These are phyloP conservation scores for Bacterosira constricta DNA, from an alignment of 108 stramenopile genomes.

Conservation along the genomic window DNA sequence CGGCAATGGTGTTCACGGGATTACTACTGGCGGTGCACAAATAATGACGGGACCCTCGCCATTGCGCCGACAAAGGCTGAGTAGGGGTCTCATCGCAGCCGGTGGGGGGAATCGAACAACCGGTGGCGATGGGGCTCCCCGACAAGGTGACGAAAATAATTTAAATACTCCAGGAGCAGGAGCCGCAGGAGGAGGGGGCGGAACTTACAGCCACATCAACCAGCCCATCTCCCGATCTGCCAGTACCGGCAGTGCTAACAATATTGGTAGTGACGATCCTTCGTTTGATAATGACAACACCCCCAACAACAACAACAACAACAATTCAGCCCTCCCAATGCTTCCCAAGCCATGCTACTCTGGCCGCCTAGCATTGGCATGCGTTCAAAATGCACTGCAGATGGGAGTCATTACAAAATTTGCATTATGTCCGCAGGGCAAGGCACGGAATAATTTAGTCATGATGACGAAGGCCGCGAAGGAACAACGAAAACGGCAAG, in stretches of 20 bases:
- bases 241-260: not conserved
- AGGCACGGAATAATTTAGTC: constrained; percentile 50
- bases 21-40: no score
- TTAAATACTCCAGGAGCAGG: not conserved
- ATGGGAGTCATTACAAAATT: constrained; percentile 76
- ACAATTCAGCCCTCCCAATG: not conserved
- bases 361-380: constrained; percentile 58
- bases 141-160: not conserved
- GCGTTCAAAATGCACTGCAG: constrained; percentile 71
- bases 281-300: no score
- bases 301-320: not conserved
- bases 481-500: constrained; percentile 24
- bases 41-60: not conserved
- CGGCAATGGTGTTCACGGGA: no score
- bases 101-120: not conserved
- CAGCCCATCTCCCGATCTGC: not conserved
- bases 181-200: not conserved
- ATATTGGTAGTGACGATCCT: no score
- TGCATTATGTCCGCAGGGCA: constrained; percentile 73
- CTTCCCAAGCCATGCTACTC: constrained; percentile 62
- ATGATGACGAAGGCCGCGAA: not conserved
- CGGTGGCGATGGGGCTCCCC: not conserved
- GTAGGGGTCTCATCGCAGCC: not conserved
- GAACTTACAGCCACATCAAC: not conserved
- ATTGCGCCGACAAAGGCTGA: not conserved